Evolutionary conservation across 163 green algal species (phyloP).

Genomic region (Chlamydomonas reinhardtii): DNA sequence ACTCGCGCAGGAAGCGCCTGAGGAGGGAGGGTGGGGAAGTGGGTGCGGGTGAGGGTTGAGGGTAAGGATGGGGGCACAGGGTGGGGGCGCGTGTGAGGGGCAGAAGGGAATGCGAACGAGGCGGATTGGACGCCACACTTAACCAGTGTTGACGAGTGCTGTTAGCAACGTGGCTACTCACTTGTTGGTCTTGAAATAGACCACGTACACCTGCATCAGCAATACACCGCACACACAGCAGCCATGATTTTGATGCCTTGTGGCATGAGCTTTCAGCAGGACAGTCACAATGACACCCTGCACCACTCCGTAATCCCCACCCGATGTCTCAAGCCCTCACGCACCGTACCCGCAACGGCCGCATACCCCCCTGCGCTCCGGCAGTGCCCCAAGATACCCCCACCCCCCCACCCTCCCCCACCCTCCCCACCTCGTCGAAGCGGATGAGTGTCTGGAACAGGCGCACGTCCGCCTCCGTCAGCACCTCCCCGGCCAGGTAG

Average conservation of each 20-base stretch:
- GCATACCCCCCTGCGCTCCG: too few species aligned
- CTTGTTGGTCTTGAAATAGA: conserved; percentile 96
- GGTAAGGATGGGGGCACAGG: not conserved
- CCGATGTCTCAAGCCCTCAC: too few species aligned
- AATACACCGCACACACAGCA: too few species aligned
- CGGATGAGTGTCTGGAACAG: conserved; percentile 93
- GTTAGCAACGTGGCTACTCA: conserved; percentile 2
- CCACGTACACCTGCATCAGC: conserved; percentile 76
- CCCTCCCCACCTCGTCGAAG: conserved; percentile 78
- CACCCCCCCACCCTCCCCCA: too few species aligned
- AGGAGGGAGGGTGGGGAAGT: conserved; percentile 54
- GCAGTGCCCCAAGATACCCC: too few species aligned
- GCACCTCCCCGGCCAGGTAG: conserved; percentile 82
- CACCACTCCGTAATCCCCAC: too few species aligned
- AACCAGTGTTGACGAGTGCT: too few species aligned
- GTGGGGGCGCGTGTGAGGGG: not conserved
- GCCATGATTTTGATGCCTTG: too few species aligned
- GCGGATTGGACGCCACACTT: not conserved
- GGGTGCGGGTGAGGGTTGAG: not conserved
- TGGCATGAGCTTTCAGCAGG: too few species aligned
- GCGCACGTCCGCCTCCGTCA: conserved; percentile 92
- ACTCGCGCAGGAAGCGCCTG: conserved; percentile 75
- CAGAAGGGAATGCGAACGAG: not conserved
- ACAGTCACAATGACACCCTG: too few species aligned
- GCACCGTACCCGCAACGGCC: too few species aligned